Evolutionary conservation across 2,329 filamentous ascomycete species (phyloP), one percentile per base, ranked within the genome.

Genomic region (Ophiostoma ips): DNA sequence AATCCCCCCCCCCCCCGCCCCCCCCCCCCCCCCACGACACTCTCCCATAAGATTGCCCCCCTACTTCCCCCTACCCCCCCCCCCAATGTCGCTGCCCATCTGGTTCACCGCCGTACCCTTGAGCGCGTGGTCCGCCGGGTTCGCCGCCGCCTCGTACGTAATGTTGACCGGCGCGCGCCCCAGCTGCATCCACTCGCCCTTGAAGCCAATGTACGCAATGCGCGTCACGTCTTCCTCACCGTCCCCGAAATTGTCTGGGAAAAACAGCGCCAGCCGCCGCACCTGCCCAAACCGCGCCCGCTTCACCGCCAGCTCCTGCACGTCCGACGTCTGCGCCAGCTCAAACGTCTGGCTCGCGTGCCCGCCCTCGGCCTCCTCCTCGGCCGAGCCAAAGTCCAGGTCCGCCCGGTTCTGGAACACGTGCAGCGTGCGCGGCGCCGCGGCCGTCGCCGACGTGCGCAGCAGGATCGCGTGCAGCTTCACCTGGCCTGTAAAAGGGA

Each of bases 401-500:
- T 89, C 81, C 55, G 87, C 79, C 52, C 81, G 79, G 73, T 98
- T 98, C 68, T 85, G 73, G 70, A 87, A 94, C 44, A 98, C 71
- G 62, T 89, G 88, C 44, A 96, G 71, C 3, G 87, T 95, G 55
- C 77, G 77, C 2, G 92, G 92, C 3, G 88, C 87, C 21, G 75
- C 78, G 49, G 71, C 63, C 8, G 81, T 78, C 38, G 78, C 71
- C 1, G 85, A 87, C 2, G 87, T 86, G 62, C 90, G 87, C 52
- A 98, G 68, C 21, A 95, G 75, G 61, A 98, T 81, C 24, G 85
- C 82, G 68, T 96, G 89, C 1, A 98, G 80, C 61, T 94, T 94
- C 53, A 95, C 80, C 66, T 95, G 89, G 45, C 86, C 89, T 1
- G 88, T 89, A 69, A 98, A 98, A 84, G 92, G 92, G 35, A 96